Conservation (phyloP, 2,329 filamentous ascomycete species). For the Hypoxylon sp. region DNA sequence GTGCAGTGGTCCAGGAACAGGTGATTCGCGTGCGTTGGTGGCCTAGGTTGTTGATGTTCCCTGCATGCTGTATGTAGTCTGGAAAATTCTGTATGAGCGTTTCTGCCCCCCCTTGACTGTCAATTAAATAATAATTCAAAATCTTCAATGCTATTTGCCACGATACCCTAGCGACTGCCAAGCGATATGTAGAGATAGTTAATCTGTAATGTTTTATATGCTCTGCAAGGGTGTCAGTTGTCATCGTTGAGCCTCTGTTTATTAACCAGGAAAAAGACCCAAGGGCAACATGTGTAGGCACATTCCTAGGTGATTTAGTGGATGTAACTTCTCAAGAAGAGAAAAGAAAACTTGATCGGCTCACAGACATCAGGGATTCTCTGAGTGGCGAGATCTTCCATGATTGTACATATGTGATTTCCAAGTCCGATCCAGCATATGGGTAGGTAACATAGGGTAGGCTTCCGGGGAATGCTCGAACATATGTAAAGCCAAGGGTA, state of each 20-base stretch:
- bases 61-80: neutral
- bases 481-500: constrained; percentile 8
- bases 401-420: neutral
- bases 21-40: constrained; percentile 2
- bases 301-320: neutral
- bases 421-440: constrained; percentile 5
- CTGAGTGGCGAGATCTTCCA: neutral
- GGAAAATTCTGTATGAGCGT: constrained; percentile 2
- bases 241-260: neutral
- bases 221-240: neutral
- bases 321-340: neutral
- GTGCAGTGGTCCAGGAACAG: constrained; percentile 5
- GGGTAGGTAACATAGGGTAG: neutral
- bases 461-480: neutral
- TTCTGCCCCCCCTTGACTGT: neutral
- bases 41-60: constrained; percentile 1
- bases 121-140: neutral
- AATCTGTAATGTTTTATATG: neutral
- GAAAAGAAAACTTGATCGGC: neutral
- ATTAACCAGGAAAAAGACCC: neutral
- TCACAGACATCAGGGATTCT: neutral
- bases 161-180: neutral
- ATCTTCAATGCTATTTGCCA: neutral
- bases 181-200: neutral
- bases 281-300: neutral